These are phyloP conservation scores for Pyrenochaeta sp. DNA, from an alignment of 2,329 filamentous ascomycete species.

Conservation along the genomic window DNA sequence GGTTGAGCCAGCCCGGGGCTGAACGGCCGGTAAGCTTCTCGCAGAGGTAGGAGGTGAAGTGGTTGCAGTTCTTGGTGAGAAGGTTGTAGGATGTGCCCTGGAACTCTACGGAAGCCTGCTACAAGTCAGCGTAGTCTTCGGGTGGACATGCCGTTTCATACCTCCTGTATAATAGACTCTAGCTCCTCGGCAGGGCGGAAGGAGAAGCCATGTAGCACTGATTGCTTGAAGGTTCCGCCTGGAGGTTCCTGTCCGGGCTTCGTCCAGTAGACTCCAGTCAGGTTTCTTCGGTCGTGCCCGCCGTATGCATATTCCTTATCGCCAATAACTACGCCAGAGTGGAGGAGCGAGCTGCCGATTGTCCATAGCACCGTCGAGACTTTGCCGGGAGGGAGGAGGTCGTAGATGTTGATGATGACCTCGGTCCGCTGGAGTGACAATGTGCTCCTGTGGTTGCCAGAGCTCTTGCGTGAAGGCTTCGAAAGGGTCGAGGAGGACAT, in stretches of 20 bases:
- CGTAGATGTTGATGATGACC: slow-evolving; percentile 79
- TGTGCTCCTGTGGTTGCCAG: slow-evolving; percentile 67
- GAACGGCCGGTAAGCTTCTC: slow-evolving; percentile 73
- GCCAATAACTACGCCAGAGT: slow-evolving; percentile 84
- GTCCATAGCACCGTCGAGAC: slow-evolving; percentile 81
- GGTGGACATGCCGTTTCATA: slow-evolving; percentile 13
- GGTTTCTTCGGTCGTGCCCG: slow-evolving; percentile 73
- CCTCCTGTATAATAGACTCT: slow-evolving; percentile 70
- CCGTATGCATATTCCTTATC: slow-evolving; percentile 85
- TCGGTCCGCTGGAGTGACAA: slow-evolving; percentile 76
- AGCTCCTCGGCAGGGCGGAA: slow-evolving; percentile 74
- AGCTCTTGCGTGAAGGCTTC: slow-evolving; percentile 53
- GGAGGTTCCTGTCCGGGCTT: slow-evolving; percentile 75
- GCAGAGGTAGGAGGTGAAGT: slow-evolving; percentile 82
- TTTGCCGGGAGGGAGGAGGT: slow-evolving; percentile 77
- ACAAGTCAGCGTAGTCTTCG: slow-evolving; percentile 20
- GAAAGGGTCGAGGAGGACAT: slow-evolving; percentile 45
- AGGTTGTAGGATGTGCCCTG: slow-evolving; percentile 81
- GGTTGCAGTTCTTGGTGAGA: slow-evolving; percentile 86
- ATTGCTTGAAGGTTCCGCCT: slow-evolving; percentile 77
- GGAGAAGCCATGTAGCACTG: slow-evolving; percentile 82
- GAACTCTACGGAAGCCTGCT: slow-evolving; percentile 72
- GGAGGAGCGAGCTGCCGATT: slow-evolving; percentile 78
- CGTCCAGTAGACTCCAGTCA: slow-evolving; percentile 87
- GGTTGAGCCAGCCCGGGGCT: slow-evolving; percentile 80